These are phyloP conservation scores for Lavandula angustifolia DNA, from an alignment of 257 asterid genomes.

Conservation along the genomic window DNA sequence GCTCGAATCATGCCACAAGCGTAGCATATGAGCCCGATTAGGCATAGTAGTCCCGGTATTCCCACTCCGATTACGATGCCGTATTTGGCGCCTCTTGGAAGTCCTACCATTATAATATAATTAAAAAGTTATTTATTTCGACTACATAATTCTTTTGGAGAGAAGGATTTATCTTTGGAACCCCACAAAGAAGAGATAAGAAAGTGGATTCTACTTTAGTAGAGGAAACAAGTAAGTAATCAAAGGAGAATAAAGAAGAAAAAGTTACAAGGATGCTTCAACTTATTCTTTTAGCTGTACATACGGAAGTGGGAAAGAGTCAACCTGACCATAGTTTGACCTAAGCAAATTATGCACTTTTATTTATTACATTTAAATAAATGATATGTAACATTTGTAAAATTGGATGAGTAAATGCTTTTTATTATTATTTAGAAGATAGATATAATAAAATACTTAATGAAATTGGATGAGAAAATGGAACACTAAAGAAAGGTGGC, in stretches of 20 bases:
- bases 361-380: too few relatives aligned
- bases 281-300: too few relatives aligned
- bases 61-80: constrained; percentile 72
- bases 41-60: constrained; percentile 63
- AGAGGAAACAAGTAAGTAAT: not conserved
- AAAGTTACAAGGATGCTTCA: not conserved
- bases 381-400: too few relatives aligned
- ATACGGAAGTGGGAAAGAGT: too few relatives aligned
- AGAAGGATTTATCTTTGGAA: too few relatives aligned
- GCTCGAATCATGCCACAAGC: constrained; percentile 40
- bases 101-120: constrained; percentile 43
- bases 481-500: not conserved
- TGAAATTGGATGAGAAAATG: not conserved
- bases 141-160: too few relatives aligned
- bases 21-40: constrained; percentile 53
- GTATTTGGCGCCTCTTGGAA: constrained; percentile 69
- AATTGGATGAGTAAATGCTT: too few relatives aligned
- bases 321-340: not conserved
- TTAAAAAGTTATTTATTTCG: too few relatives aligned
- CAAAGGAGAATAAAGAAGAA: not conserved
- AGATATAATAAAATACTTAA: too few relatives aligned
- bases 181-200: too few relatives aligned
- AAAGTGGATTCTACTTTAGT: constrained; percentile 11
- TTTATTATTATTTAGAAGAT: too few relatives aligned
- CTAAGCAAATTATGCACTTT: not conserved